Evolutionary conservation across 768 basidiomycete species (phyloP), one percentile per base, ranked within the genome.

Genomic region (Mycena vitilis): DNA sequence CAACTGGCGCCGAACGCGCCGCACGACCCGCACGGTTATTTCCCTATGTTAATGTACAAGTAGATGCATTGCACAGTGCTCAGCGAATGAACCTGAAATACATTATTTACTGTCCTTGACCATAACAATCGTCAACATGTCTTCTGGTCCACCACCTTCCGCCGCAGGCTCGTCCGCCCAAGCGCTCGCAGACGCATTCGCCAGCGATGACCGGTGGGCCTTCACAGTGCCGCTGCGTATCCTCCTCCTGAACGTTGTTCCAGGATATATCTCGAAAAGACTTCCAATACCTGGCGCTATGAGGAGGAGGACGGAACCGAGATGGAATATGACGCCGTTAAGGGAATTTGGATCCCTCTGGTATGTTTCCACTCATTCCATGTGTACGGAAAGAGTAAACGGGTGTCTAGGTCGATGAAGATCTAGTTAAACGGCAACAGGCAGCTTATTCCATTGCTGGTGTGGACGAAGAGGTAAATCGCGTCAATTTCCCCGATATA

Each of bases 281-380:
- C 85, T 48, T 82, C 89, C 6, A 87, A 87, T 59, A 91, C 94
- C 73, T 99, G 95, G 95, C 89, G 90, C 68, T 89, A 91, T 75
- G 97, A 99, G 78, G 89, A 95, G 74, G 93, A 94, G 55, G 93
- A 96, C 73, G 96, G 94, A 20, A 80, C 86, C n/a, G 96, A 98
- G 78, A 85, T 94, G 75, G 97, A 99, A 81, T 99, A 92, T 82
- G 94, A 95, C 76, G 79, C 86, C 40, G 76, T 78, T 12, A 95
- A 93, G 75, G 89, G 88, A 15, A 82, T 83, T 37, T 99, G 97
- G 97, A 79, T 95, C 30, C 91, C 93, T 48, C 78, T 96, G 77
- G 96, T 98, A 75, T 79, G 92, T 85, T 38, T 38, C 51, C 37
- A 63, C 13, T 30, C n/a, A 15, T 44, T 18, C 20, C 15, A n/a